Evolutionary conservation across 2,329 filamentous ascomycete species (phyloP), one percentile per base, ranked within the genome.

Genomic region (Leptographium lundbergii): DNA sequence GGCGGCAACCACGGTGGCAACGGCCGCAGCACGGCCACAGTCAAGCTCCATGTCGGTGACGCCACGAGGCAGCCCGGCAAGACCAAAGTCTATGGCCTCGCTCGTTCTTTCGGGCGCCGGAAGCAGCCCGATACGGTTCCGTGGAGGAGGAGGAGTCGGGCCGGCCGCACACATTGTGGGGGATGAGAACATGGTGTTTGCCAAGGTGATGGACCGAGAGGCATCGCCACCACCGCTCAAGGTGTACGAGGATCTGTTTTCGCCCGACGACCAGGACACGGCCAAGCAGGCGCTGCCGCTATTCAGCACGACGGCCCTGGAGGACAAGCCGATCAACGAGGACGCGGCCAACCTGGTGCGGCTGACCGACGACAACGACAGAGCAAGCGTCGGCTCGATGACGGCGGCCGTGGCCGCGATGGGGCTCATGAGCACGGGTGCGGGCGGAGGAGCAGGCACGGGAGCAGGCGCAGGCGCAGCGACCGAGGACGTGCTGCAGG

Each of bases 221-320:
- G 69, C 71, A 0, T 69, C 72, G 3, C 69, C 71, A 3, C 72
- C 71, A 52, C 65, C 72, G 2, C 66, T 84, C 17, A 75, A 82
- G 64, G 82, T 86, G 0, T 86, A 84, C 61, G 83, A 86, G 65
- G 82, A 86, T 62, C 82, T 82, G 1, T 80, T 82, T 61, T 77
- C 75, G 7, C 13, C 36, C 36, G 74, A 74, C 32, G 74, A 79
- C 25, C 72, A 79, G 54, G 65, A 72, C 7, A 74, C 75, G 1
- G 73, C 79, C 1, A 75, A 75, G 36, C 6, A 39, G 36, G 36
- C 36, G 57, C 75, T 77, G n/a, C 74, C 70, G 32, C 69, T 77
- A 36, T 75, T 70, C 48, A 69, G 70, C 0, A 75, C 79, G 6
- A 57, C 60, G 48, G 82, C 84, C 5, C 71, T 86, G 4, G 81